Conservation (phyloP, 2,329 filamentous ascomycete genomes). For the Botryotinia calthae region DNA sequence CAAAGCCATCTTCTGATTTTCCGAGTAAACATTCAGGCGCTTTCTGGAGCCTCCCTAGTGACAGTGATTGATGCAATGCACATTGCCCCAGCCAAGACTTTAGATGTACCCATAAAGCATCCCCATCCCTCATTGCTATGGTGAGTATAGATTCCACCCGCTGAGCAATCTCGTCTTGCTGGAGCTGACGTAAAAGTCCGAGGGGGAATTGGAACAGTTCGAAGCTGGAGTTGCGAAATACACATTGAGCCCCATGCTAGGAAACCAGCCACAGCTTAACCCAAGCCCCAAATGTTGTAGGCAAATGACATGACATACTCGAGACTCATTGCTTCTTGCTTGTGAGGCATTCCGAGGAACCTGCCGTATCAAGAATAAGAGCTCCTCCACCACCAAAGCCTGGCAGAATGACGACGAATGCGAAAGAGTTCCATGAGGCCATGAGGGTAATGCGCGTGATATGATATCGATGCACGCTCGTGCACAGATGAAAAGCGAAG, state of each 20-base stretch:
- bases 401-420: slow-evolving; percentile 60
- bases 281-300: slow-evolving; percentile 42
- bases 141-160: slow-evolving; percentile 44
- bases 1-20: slow-evolving; percentile 48
- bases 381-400: slow-evolving; percentile 65
- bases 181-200: slow-evolving; percentile 33
- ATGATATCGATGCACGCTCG: slow-evolving; percentile 61
- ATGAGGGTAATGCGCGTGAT: slow-evolving; percentile 65
- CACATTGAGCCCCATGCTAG: slow-evolving; percentile 35
- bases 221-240: slow-evolving; percentile 1
- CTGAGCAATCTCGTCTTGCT: slow-evolving; percentile 46
- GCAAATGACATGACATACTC: slow-evolving; percentile 35
- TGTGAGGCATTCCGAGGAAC: slow-evolving; percentile 43
- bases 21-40: slow-evolving; percentile 56
- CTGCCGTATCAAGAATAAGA: slow-evolving; percentile 46
- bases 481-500: slow-evolving; percentile 61
- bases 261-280: slow-evolving; percentile 36
- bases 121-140: slow-evolving; percentile 56
- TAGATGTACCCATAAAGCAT: slow-evolving; percentile 54
- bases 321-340: slow-evolving; percentile 62
- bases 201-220: not conserved
- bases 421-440: slow-evolving; percentile 52
- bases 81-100: slow-evolving; percentile 54
- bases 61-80: slow-evolving; percentile 52
- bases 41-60: slow-evolving; percentile 50